phyloP scores from a whole-genome alignment of 768 basidiomycete species.

The Calocybe cyanea region DNA sequence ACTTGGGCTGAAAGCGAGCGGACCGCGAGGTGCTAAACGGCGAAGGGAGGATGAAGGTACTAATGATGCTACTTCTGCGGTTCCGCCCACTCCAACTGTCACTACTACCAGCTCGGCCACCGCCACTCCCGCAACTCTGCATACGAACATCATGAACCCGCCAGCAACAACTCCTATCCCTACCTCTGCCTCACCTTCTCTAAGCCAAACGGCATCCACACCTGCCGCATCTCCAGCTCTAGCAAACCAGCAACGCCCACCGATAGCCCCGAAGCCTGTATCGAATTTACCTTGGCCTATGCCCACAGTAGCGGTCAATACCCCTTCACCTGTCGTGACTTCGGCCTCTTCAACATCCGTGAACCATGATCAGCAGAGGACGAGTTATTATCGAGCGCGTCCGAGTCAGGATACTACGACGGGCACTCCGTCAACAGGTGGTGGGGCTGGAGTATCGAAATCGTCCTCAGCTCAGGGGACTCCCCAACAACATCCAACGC shows the following conservation, averaged over 20 bases:
- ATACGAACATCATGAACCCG: constrained; percentile 6
- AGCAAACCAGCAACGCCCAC: constrained; percentile 37
- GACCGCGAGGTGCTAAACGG: constrained; percentile 42
- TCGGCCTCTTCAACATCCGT: constrained; percentile 25
- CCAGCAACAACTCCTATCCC: constrained; percentile 14
- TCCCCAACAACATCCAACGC: constrained; percentile 12
- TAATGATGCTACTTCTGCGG: constrained; percentile 28
- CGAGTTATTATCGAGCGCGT: constrained; percentile 55
- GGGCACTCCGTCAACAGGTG: constrained; percentile 1
- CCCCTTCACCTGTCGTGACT: constrained; percentile 53
- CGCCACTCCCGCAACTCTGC: constrained; percentile 15
- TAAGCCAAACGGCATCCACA: constrained; percentile 39
- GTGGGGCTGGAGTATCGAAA: constrained; percentile 2
- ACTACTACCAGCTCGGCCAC: constrained; percentile 20
- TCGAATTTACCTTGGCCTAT: constrained; percentile 59
- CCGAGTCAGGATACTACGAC: constrained; percentile 21
- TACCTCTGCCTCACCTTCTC: constrained; percentile 32
- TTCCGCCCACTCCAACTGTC: constrained; percentile 27
- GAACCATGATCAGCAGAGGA: constrained; percentile 38
- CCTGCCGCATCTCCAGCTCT: constrained; percentile 53
- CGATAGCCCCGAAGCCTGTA: constrained; percentile 20
- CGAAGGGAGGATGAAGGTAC: constrained; percentile 36
- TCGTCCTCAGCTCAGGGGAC: constrained; percentile 6
- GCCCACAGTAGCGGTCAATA: constrained; percentile 65
- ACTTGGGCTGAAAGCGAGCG: constrained; percentile 76